Percentiles rank a stretch among this genome's conserved stretches.
phyloP scores from a whole-genome alignment of 164 flowering plant species.

The Magnolia changhungtana region DNA sequence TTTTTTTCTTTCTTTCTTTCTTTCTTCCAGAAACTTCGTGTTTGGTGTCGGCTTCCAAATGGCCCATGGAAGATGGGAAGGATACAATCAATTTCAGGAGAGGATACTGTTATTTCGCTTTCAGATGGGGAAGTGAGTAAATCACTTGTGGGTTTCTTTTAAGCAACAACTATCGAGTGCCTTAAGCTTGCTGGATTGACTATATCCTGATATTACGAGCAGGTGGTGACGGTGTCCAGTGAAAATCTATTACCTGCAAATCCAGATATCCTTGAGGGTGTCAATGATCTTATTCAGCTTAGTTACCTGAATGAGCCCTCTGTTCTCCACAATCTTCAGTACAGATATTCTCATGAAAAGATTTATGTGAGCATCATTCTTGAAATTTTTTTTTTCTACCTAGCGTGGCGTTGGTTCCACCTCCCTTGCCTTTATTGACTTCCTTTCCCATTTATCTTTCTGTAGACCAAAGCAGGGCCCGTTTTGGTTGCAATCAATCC shows the following conservation, averaged over 20 bases:
- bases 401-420: neutral
- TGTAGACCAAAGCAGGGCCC: constrained; percentile 94
- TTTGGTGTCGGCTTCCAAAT: constrained; percentile 70
- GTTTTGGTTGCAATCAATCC: constrained; percentile 92
- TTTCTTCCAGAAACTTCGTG: constrained; percentile 66
- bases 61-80: constrained; percentile 72
- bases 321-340: constrained; percentile 75
- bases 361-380: constrained; percentile 57
- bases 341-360: constrained; percentile 57
- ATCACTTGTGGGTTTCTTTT: neutral
- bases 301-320: constrained; percentile 98
- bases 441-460: constrained; percentile 8
- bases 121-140: constrained; percentile 67
- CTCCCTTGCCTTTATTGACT: neutral
- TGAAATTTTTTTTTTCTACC: neutral
- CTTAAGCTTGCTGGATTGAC: neutral
- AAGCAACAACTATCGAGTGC: neutral
- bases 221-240: constrained; percentile 58
- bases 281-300: constrained; percentile 82
- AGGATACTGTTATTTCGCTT: constrained; percentile 53
- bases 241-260: constrained; percentile 80
- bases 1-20: too few species aligned
- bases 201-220: constrained; percentile 5
- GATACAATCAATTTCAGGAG: constrained; percentile 68
- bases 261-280: constrained; percentile 77